These are phyloP conservation scores for Cordyceps tenuipes DNA, from an alignment of 2,329 filamentous ascomycete species.

Conservation along the genomic window DNA sequence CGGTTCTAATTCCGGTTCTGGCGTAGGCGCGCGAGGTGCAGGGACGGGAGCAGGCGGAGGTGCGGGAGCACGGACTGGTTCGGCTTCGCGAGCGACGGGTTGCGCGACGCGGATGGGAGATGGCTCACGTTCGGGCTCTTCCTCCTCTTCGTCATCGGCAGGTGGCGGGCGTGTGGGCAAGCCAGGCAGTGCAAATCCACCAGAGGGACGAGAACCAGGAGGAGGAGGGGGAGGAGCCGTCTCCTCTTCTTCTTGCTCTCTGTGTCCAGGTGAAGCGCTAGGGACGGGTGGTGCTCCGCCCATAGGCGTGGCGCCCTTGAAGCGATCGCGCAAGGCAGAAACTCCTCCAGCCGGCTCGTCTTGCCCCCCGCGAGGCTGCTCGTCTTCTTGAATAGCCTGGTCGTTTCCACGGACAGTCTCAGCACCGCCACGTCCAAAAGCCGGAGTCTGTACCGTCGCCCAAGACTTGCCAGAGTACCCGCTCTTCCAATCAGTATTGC, in stretches of 20 bases:
- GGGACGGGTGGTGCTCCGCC: constrained; percentile 31
- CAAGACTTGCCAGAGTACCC: constrained; percentile 85
- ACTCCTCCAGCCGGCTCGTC: constrained; percentile 56
- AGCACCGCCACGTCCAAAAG: constrained; percentile 55
- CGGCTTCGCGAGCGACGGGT: constrained; percentile 61
- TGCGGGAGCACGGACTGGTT: constrained; percentile 4
- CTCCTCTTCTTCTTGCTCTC: constrained; percentile 22
- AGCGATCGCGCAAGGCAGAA: constrained; percentile 69
- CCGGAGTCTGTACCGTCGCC: constrained; percentile 68
- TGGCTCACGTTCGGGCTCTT: constrained; percentile 43
- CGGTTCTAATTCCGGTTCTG: constrained; percentile 7
- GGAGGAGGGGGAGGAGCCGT: constrained; percentile 47
- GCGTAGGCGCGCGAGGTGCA: constrained; percentile 7
- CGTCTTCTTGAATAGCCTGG: constrained; percentile 46
- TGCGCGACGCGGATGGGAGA: constrained; percentile 83
- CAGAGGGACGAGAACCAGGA: constrained; percentile 59
- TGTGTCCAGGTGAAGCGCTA: constrained; percentile 5
- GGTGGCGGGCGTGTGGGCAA: constrained; percentile 55
- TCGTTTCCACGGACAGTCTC: constrained; percentile 47
- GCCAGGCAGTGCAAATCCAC: constrained; percentile 71
- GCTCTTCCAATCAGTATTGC: constrained; percentile 74
- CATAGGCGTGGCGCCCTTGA: constrained; percentile 68
- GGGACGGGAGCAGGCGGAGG: constrained; percentile 10
- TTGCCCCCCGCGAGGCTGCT: constrained; percentile 33
- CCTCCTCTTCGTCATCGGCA: constrained; percentile 47